Evolutionary conservation across 805 yeast genomes (phyloP).

Genomic region (Candida dajiaensis): DNA sequence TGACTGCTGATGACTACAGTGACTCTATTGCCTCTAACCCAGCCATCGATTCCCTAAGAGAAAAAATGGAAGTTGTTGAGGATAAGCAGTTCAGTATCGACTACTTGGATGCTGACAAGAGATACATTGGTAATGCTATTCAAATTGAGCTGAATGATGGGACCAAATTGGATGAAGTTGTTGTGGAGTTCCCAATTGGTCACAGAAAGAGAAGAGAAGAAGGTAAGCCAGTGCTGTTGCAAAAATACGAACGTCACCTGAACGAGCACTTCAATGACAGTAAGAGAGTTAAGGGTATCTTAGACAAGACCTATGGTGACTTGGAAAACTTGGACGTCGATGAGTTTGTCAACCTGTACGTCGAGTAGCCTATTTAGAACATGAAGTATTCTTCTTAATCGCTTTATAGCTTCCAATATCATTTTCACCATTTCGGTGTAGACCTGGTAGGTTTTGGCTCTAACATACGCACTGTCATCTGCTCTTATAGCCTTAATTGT

Average conservation of each 20-base stretch:
- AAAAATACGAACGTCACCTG: slow-evolving; percentile 47
- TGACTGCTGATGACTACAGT: slow-evolving; percentile 53
- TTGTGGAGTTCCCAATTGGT: slow-evolving; percentile 52
- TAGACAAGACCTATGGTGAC: slow-evolving; percentile 28
- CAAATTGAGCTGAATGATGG: slow-evolving; percentile 49
- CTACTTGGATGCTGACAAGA: slow-evolving; percentile 51
- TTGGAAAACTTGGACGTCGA: slow-evolving; percentile 40
- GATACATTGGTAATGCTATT: slow-evolving; percentile 52
- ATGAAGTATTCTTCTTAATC: not conserved
- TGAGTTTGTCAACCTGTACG: slow-evolving; percentile 39
- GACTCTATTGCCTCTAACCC: slow-evolving; percentile 47
- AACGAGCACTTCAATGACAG: slow-evolving; percentile 35
- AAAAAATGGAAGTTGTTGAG: slow-evolving; percentile 49
- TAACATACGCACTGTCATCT: too few species aligned
- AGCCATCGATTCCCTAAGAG: slow-evolving; percentile 45
- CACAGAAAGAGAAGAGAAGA: slow-evolving; percentile 54
- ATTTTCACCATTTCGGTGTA: too few species aligned
- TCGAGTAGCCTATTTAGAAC: not conserved
- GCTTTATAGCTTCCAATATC: not conserved
- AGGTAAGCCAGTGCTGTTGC: slow-evolving; percentile 47
- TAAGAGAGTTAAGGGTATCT: slow-evolving; percentile 32
- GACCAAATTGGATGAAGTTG: slow-evolving; percentile 43
- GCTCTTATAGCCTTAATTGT: too few species aligned
- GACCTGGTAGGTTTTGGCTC: too few species aligned
- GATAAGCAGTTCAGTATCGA: slow-evolving; percentile 43